Conservation (phyloP, 345 rosid genomes). For the Gossypium turneri region DNA sequence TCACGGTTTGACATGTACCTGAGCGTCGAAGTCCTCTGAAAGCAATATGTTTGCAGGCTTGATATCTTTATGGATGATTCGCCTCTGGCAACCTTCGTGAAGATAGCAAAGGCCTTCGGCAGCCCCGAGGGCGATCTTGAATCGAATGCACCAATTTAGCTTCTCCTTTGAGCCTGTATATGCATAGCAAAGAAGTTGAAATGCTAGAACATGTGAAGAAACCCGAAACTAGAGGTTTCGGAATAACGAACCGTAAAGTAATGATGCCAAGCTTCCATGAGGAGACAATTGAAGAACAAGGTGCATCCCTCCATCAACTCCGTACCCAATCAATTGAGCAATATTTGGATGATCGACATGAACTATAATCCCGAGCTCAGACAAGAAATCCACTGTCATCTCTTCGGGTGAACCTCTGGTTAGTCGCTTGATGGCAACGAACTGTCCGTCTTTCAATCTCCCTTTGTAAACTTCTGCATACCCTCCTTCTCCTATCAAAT, state of each 20-base stretch:
- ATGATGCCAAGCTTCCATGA: constrained; percentile 76
- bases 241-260: constrained; percentile 61
- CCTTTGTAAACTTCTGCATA: constrained; percentile 87
- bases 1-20: constrained; percentile 28
- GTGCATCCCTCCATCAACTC: constrained; percentile 96
- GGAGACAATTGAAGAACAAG: constrained; percentile 86
- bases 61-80: constrained; percentile 90
- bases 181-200: not conserved
- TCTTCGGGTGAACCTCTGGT: constrained; percentile 78
- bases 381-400: constrained; percentile 78
- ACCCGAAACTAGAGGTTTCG: not conserved
- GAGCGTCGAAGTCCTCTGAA: constrained; percentile 75
- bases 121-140: constrained; percentile 23
- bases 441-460: constrained; percentile 47
- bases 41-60: constrained; percentile 91
- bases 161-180: not conserved
- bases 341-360: constrained; percentile 91
- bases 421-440: constrained; percentile 74
- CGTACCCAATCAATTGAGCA: constrained; percentile 77
- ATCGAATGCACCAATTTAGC: not conserved
- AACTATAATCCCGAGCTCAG: constrained; percentile 87
- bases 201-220: not conserved
- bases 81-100: constrained; percentile 86
- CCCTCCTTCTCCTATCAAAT: constrained; percentile 81
- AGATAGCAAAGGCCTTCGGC: constrained; percentile 78